These are phyloP conservation scores for Rhypophila decipiens DNA, from an alignment of 495 filamentous ascomycete species.

Conservation along the genomic window DNA sequence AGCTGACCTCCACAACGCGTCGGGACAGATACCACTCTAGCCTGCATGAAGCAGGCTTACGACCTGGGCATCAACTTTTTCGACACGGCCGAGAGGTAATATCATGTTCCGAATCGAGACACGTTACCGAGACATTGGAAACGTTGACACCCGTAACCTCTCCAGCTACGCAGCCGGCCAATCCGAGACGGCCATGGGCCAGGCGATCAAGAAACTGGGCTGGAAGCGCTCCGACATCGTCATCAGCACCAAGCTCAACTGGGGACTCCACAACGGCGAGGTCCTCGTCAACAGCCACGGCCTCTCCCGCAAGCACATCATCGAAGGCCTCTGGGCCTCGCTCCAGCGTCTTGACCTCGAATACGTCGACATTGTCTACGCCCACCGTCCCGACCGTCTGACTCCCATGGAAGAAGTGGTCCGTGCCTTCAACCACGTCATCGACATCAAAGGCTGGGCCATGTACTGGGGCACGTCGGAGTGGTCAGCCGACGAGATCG, in stretches of 20 bases:
- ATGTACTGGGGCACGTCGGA: slow-evolving; percentile 66
- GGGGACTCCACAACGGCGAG: slow-evolving; percentile 53
- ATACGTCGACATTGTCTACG: slow-evolving; percentile 67
- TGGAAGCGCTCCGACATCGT: slow-evolving; percentile 68
- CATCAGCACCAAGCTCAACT: slow-evolving; percentile 66
- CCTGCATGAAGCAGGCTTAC: slow-evolving; percentile 64
- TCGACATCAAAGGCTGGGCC: slow-evolving; percentile 54
- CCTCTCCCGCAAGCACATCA: slow-evolving; percentile 65
- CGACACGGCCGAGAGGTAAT: slow-evolving; percentile 41
- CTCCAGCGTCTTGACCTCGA: slow-evolving; percentile 59
- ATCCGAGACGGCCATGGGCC: slow-evolving; percentile 53
- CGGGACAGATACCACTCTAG: slow-evolving; percentile 45
- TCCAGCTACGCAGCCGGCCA: slow-evolving; percentile 41
- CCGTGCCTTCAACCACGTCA: slow-evolving; percentile 67
- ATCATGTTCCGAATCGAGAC: background rate
- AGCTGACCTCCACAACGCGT: background rate
- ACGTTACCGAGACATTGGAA: slow-evolving; percentile 3
- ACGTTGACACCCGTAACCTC: slow-evolving; percentile 1
- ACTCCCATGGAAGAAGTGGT: slow-evolving; percentile 76
- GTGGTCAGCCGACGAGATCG: slow-evolving; percentile 51
- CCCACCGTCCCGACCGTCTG: slow-evolving; percentile 64
- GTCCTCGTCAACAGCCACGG: slow-evolving; percentile 48
- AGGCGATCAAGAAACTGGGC: slow-evolving; percentile 48
- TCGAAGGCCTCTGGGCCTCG: slow-evolving; percentile 58
- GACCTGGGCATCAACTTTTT: slow-evolving; percentile 62